Conservation (phyloP, 2,329 filamentous ascomycete species). For the Alternaria sp. region DNA sequence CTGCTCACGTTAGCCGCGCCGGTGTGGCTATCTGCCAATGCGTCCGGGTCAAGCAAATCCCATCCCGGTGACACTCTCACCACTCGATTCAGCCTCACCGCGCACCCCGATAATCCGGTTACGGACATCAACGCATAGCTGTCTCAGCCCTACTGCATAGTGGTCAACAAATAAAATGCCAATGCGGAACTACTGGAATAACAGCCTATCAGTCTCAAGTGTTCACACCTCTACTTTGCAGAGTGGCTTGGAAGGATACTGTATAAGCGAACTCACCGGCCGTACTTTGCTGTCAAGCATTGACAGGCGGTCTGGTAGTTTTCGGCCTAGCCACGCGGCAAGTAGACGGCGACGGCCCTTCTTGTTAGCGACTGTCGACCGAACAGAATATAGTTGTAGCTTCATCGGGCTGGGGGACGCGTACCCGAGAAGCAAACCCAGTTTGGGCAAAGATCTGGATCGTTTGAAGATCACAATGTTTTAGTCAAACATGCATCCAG, state of each 20-base stretch:
- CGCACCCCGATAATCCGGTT: not conserved
- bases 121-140: not conserved
- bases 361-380: not conserved
- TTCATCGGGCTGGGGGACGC: not conserved
- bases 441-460: not conserved
- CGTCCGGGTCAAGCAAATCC: not conserved
- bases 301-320: constrained; percentile 1
- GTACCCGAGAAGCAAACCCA: not conserved
- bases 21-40: not conserved
- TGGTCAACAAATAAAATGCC: not conserved
- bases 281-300: not conserved
- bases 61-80: not conserved
- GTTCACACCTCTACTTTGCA: not conserved
- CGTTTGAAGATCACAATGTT: not conserved
- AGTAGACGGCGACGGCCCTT: not conserved
- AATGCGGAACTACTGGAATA: not conserved
- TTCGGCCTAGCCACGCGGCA: constrained; percentile 1
- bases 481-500: not conserved
- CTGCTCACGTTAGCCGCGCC: not conserved
- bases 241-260: not conserved
- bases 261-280: not conserved
- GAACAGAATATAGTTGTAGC: not conserved
- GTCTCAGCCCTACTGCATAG: not conserved
- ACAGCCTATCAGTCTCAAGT: not conserved
- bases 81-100: not conserved